Percentiles rank a stretch among this genome's conserved stretches.
Evolutionary conservation across 1,284 basidiomycete species (phyloP).

Genomic region (Rhizoctonia solani): DNA sequence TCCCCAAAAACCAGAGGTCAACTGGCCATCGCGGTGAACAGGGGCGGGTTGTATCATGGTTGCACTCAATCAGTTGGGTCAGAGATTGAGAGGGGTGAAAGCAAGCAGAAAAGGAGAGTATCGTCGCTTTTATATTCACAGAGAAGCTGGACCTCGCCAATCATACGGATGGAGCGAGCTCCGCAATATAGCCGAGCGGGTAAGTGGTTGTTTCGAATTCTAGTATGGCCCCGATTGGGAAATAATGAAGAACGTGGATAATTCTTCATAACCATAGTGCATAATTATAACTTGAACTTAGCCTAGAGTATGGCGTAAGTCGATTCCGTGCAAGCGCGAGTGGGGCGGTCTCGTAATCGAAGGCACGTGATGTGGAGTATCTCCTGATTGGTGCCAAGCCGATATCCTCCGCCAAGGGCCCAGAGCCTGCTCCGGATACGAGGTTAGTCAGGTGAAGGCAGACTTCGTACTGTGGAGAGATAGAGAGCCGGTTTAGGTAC

Average conservation of each 20-base stretch:
- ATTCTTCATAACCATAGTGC: too few species aligned
- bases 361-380: neutral
- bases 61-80: neutral
- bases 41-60: slow-evolving; percentile 31
- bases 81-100: neutral
- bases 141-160: slow-evolving; percentile 2
- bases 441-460: too few species aligned
- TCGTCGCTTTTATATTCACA: neutral
- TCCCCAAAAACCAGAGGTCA: slow-evolving; percentile 37
- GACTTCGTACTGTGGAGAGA: too few species aligned
- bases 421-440: too few species aligned
- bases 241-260: too few species aligned
- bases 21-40: slow-evolving; percentile 28
- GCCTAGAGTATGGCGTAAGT: too few species aligned
- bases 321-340: neutral
- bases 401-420: too few species aligned
- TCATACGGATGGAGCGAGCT: slow-evolving; percentile 31
- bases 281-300: too few species aligned
- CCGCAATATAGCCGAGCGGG: slow-evolving; percentile 27
- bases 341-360: neutral
- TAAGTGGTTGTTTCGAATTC: slow-evolving; percentile 2
- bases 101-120: neutral
- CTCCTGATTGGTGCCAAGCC: neutral
- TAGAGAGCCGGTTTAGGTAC: too few species aligned
- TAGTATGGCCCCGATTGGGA: neutral